phyloP scores from a whole-genome alignment of 2,329 filamentous ascomycete species.

The Exserohilum turcica region DNA sequence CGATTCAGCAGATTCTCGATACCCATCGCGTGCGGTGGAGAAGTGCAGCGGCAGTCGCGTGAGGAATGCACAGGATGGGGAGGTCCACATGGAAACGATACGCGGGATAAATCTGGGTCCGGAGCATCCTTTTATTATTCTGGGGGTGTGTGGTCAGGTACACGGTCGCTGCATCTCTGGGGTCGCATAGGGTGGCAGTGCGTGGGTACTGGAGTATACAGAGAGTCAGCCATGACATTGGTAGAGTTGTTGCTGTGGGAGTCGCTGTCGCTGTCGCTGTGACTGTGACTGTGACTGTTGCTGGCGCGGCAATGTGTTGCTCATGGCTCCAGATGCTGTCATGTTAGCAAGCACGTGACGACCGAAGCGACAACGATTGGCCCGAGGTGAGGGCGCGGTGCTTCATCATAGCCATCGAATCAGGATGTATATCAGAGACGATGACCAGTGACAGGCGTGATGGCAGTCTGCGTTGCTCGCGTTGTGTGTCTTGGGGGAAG shows the following conservation, averaged over 20 bases:
- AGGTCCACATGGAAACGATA: background rate
- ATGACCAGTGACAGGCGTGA: background rate
- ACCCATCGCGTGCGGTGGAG: background rate
- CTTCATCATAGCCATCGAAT: background rate
- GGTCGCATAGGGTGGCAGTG: background rate
- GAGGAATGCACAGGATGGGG: background rate
- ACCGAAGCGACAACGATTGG: background rate
- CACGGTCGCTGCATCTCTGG: background rate
- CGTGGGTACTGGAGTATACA: background rate
- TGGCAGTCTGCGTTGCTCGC: background rate
- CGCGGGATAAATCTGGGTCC: background rate
- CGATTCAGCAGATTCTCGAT: background rate
- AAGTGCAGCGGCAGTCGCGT: background rate
- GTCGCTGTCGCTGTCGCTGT: too few relatives aligned
- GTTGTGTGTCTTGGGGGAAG: background rate
- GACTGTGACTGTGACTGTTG: background rate
- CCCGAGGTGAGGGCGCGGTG: background rate
- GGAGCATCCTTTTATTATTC: conserved; percentile 1
- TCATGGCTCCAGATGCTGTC: background rate
- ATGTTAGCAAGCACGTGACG: background rate
- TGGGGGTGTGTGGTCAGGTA: background rate
- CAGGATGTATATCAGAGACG: background rate
- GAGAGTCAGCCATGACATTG: too few relatives aligned
- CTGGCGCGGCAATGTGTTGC: background rate
- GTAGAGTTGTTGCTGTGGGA: too few relatives aligned